Conservation (phyloP, 192 early-diverging fungal genomes). For the Phlyctochytrium arcticum region DNA sequence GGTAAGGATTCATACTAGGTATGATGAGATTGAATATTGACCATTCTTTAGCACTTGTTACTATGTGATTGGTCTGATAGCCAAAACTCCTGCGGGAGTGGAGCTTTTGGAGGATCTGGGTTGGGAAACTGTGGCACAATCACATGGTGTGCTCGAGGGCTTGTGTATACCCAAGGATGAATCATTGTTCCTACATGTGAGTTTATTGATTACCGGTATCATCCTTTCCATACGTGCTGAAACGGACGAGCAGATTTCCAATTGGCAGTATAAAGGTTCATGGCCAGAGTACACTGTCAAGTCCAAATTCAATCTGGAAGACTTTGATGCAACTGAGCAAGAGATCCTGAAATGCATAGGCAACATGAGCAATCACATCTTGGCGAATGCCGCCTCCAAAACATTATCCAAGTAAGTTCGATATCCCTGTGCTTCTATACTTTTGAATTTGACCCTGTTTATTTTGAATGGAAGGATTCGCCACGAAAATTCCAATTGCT, state of each 20-base stretch:
- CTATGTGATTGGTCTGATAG: slow-evolving; percentile 68
- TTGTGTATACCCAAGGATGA: slow-evolving; percentile 67
- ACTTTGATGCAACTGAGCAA: slow-evolving; percentile 45
- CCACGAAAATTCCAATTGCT: slow-evolving; percentile 55
- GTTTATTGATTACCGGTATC: not conserved
- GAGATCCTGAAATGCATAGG: slow-evolving; percentile 70
- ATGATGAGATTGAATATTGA: not conserved
- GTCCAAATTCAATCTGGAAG: not conserved
- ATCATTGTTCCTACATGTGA: slow-evolving; percentile 57
- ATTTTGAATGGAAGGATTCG: slow-evolving; percentile 47
- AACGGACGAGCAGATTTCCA: slow-evolving; percentile 40
- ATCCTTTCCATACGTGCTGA: not conserved
- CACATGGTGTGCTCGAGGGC: slow-evolving; percentile 48
- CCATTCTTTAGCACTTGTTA: slow-evolving; percentile 60
- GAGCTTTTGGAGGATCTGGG: slow-evolving; percentile 67
- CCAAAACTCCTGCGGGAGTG: slow-evolving; percentile 63
- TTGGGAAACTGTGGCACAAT: slow-evolving; percentile 66
- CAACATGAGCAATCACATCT: slow-evolving; percentile 78
- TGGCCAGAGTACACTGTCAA: slow-evolving; percentile 20
- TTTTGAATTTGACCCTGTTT: not conserved
- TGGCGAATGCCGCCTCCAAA: slow-evolving; percentile 73
- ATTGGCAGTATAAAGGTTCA: slow-evolving; percentile 39
- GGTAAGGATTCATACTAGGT: slow-evolving; percentile 40
- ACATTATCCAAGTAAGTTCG: slow-evolving; percentile 53
- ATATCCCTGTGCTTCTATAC: slow-evolving; percentile 3